Evolutionary conservation across 1,284 basidiomycete genomes (phyloP).

Genomic region (Earliella scabrosa): DNA sequence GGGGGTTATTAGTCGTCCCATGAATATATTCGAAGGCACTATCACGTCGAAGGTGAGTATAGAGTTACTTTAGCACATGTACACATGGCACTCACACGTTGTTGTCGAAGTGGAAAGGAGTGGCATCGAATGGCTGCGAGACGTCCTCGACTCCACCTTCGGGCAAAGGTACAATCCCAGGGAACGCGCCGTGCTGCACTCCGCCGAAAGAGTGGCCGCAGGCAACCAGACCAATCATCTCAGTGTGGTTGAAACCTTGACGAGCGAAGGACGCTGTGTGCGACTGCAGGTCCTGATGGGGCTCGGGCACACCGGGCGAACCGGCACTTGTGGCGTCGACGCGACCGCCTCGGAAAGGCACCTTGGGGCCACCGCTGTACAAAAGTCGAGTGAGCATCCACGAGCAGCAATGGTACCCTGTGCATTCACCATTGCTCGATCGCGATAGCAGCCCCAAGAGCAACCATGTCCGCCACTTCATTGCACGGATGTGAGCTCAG

Average conservation of each 20-base stretch:
- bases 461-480: slow-evolving; percentile 33
- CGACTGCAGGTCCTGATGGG: slow-evolving; percentile 24
- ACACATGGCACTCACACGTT: slow-evolving; percentile 18
- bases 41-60: too few species aligned
- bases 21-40: slow-evolving; percentile 27
- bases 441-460: slow-evolving; percentile 27
- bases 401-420: neutral
- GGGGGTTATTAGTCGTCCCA: slow-evolving; percentile 23
- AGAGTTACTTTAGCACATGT: neutral
- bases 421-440: slow-evolving; percentile 22
- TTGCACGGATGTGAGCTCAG: neutral
- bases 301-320: slow-evolving; percentile 33
- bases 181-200: slow-evolving; percentile 32
- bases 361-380: slow-evolving; percentile 19
- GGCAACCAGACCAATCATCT: slow-evolving; percentile 32
- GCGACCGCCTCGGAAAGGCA: slow-evolving; percentile 31
- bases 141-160: slow-evolving; percentile 10
- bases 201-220: slow-evolving; percentile 35
- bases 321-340: slow-evolving; percentile 30
- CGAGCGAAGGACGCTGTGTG: slow-evolving; percentile 26
- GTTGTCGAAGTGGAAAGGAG: slow-evolving; percentile 21
- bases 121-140: slow-evolving; percentile 18
- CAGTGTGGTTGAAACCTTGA: slow-evolving; percentile 29
- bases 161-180: slow-evolving; percentile 26
- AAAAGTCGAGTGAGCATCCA: neutral